These are phyloP conservation scores for Stachybotrys elegans DNA, from an alignment of 2,329 filamentous ascomycete species.

Conservation along the genomic window DNA sequence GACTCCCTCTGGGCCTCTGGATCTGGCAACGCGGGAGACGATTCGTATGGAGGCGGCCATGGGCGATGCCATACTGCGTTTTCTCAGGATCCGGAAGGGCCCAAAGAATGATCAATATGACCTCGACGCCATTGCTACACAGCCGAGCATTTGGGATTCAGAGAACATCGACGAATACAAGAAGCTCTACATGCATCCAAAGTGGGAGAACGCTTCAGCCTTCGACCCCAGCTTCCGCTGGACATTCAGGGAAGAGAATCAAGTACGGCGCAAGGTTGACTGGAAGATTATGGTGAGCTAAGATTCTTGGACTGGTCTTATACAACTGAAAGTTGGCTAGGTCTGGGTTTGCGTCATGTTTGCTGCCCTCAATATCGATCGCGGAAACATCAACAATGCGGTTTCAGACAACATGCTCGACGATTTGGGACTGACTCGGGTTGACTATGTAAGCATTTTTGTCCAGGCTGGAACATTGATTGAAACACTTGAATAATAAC, in stretches of 20 bases:
- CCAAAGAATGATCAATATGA: conserved; percentile 19
- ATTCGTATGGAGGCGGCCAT: conserved; percentile 24
- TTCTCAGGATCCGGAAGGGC: conserved; percentile 25
- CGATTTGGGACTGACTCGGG: conserved; percentile 17
- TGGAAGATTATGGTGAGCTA: conserved; percentile 30
- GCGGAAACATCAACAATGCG: conserved; percentile 29
- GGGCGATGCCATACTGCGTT: conserved; percentile 25
- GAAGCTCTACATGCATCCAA: conserved; percentile 25
- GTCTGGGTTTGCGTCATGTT: conserved; percentile 27
- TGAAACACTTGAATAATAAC: too few relatives aligned
- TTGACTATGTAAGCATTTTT: conserved; percentile 20
- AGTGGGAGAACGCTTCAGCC: conserved; percentile 29
- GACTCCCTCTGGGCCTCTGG: too few relatives aligned
- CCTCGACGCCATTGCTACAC: conserved; percentile 26
- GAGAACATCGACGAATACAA: conserved; percentile 29
- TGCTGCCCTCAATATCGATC: conserved; percentile 29
- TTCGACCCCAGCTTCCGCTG: conserved; percentile 29
- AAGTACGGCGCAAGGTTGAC: conserved; percentile 26
- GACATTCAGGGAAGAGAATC: conserved; percentile 28
- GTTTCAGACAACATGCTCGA: conserved; percentile 31
- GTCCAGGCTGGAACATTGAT: neutral
- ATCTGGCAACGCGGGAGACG: conserved; percentile 17
- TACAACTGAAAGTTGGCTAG: conserved; percentile 8
- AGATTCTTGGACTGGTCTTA: neutral
- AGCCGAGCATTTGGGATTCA: conserved; percentile 31